Evolutionary conservation across 139 green algal species (phyloP).

Genomic region (Chlamydomonas applanata): DNA sequence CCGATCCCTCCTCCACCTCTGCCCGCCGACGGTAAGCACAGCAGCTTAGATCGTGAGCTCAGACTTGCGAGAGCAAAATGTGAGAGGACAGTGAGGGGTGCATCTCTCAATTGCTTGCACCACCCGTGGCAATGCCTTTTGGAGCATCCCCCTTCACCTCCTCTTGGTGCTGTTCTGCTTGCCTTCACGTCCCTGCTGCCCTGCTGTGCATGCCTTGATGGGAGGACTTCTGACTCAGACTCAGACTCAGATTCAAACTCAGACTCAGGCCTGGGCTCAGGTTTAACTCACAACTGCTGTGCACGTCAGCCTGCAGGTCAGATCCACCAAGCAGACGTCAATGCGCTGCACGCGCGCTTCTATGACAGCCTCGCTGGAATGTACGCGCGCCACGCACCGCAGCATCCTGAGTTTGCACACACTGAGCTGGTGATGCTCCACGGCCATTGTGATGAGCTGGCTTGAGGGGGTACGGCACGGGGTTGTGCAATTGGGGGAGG

Average conservation of each 20-base stretch:
- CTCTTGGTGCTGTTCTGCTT: too few relatives aligned
- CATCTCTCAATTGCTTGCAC: too few relatives aligned
- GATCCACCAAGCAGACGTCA: slow-evolving; percentile 43
- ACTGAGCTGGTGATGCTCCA: slow-evolving; percentile 38
- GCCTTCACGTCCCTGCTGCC: too few relatives aligned
- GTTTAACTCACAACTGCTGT: not conserved
- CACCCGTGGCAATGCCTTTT: too few relatives aligned
- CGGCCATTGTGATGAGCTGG: not conserved
- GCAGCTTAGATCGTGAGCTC: not conserved
- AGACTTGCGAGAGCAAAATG: too few relatives aligned
- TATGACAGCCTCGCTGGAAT: slow-evolving; percentile 52
- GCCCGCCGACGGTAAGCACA: not conserved
- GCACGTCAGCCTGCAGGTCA: not conserved
- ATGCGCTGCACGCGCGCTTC: slow-evolving; percentile 53
- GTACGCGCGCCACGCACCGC: slow-evolving; percentile 41
- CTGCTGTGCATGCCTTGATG: too few relatives aligned
- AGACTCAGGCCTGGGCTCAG: too few relatives aligned
- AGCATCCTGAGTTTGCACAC: slow-evolving; percentile 51
- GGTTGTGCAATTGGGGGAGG: too few relatives aligned
- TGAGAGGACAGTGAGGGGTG: too few relatives aligned
- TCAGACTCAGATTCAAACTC: not conserved
- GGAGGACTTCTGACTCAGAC: too few relatives aligned
- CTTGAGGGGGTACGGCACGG: too few relatives aligned
- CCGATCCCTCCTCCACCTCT: slow-evolving; percentile 50
- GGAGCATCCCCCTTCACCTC: too few relatives aligned